Evolutionary conservation across 495 filamentous ascomycete genomes (phyloP).

Genomic region (Aspergillus affinis): DNA sequence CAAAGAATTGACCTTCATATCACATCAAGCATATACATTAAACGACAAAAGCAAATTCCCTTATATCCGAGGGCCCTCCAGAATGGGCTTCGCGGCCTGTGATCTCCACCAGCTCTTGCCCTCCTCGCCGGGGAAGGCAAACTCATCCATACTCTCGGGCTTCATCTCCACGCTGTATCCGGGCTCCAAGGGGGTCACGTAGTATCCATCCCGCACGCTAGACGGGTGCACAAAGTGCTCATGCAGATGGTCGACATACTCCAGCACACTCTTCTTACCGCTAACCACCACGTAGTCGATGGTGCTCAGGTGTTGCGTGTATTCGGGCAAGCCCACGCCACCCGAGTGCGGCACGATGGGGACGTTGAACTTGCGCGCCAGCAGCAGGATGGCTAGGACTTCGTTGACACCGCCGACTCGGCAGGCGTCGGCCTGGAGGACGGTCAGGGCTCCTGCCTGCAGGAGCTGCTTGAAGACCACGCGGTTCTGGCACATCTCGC

Average conservation of each 20-base stretch:
- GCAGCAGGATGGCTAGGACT: constrained; percentile 83
- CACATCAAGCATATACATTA: constrained; percentile 30
- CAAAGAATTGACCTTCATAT: constrained; percentile 14
- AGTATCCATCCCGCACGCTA: constrained; percentile 80
- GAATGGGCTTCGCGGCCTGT: constrained; percentile 65
- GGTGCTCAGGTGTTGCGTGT: constrained; percentile 90
- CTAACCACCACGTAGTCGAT: constrained; percentile 91
- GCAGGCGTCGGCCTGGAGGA: constrained; percentile 91
- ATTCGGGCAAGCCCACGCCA: constrained; percentile 89
- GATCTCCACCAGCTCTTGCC: constrained; percentile 82
- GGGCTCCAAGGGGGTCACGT: constrained; percentile 76
- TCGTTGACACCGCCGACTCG: constrained; percentile 91
- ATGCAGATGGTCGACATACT: constrained; percentile 92
- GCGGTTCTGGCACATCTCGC: constrained; percentile 96
- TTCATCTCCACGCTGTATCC: constrained; percentile 96
- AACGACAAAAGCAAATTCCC: constrained; percentile 18
- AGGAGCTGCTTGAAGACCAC: constrained; percentile 94
- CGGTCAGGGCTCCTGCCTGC: constrained; percentile 73
- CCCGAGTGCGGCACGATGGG: constrained; percentile 88
- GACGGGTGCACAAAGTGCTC: constrained; percentile 88
- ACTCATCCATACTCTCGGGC: constrained; percentile 78
- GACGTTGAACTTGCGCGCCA: constrained; percentile 81
- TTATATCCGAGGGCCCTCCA: constrained; percentile 52
- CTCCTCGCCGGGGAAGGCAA: constrained; percentile 69
- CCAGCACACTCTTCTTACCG: constrained; percentile 77